Conservation (phyloP, 306 rosid species). For the Phaseolus lunatus region DNA sequence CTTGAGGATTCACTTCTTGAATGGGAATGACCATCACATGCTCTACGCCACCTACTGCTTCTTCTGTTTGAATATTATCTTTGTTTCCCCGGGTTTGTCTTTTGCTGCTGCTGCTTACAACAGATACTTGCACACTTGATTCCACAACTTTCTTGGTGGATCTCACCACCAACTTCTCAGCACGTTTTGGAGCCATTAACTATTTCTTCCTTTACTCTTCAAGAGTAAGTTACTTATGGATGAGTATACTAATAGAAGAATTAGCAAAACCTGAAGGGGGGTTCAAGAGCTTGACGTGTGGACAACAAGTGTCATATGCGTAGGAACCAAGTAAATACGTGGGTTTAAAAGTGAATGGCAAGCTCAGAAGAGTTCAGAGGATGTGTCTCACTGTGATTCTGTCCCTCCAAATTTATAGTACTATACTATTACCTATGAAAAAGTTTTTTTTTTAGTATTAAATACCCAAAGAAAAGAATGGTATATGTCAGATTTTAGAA, state of each 20-base stretch:
- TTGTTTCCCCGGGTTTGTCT: conserved; percentile 28
- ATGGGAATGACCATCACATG: conserved; percentile 42
- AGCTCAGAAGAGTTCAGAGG: conserved; percentile 26
- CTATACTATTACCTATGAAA: background rate
- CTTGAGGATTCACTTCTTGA: conserved; percentile 39
- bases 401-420: background rate
- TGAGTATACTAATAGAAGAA: background rate
- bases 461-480: background rate
- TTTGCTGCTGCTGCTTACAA: conserved; percentile 43
- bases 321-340: conserved; percentile 39
- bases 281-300: conserved; percentile 43
- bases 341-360: conserved; percentile 41
- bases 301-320: conserved; percentile 45
- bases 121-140: conserved; percentile 50
- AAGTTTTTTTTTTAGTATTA: background rate
- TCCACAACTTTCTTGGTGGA: conserved; percentile 56
- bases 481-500: background rate
- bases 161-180: conserved; percentile 41
- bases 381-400: background rate
- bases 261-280: background rate
- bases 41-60: conserved; percentile 18
- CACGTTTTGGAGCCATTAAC: conserved; percentile 64
- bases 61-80: background rate
- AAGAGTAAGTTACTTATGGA: background rate
- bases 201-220: background rate